These are phyloP conservation scores for Penicillium sp. DNA, from an alignment of 2,329 filamentous ascomycete genomes.

Conservation along the genomic window DNA sequence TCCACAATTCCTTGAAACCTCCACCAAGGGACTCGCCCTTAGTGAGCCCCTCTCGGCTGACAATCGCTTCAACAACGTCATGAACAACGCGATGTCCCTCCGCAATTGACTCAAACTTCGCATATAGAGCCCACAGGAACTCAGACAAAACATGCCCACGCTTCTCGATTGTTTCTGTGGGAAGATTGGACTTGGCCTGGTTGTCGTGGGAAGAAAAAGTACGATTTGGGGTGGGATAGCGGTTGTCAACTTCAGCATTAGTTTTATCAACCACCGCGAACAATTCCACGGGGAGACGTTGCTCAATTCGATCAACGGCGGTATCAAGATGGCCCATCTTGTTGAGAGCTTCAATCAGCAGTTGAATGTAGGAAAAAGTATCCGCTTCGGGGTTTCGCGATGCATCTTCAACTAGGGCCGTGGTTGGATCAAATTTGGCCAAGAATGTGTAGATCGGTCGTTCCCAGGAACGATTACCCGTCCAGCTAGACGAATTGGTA, in stretches of 20 bases:
- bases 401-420: conserved; percentile 77
- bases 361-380: conserved; percentile 88
- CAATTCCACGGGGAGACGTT: conserved; percentile 88
- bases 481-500: conserved; percentile 28
- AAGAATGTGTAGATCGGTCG: conserved; percentile 62
- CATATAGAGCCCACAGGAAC: conserved; percentile 87
- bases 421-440: conserved; percentile 58
- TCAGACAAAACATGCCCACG: conserved; percentile 87
- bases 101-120: conserved; percentile 95
- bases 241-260: conserved; percentile 88
- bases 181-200: conserved; percentile 57
- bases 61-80: conserved; percentile 85
- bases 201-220: conserved; percentile 51
- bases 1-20: conserved; percentile 97
- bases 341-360: conserved; percentile 87
- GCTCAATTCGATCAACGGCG: conserved; percentile 87
- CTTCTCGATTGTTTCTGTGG: conserved; percentile 73
- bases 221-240: conserved; percentile 80
- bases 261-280: conserved; percentile 94
- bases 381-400: conserved; percentile 93
- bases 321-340: conserved; percentile 84
- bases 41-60: conserved; percentile 73
- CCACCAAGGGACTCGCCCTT: conserved; percentile 72
- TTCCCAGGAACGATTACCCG: conserved; percentile 51
- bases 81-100: conserved; percentile 94